Base-by-base conservation (phyloP, 352 stramenopile species). In the Pythium brassicae region DNA sequence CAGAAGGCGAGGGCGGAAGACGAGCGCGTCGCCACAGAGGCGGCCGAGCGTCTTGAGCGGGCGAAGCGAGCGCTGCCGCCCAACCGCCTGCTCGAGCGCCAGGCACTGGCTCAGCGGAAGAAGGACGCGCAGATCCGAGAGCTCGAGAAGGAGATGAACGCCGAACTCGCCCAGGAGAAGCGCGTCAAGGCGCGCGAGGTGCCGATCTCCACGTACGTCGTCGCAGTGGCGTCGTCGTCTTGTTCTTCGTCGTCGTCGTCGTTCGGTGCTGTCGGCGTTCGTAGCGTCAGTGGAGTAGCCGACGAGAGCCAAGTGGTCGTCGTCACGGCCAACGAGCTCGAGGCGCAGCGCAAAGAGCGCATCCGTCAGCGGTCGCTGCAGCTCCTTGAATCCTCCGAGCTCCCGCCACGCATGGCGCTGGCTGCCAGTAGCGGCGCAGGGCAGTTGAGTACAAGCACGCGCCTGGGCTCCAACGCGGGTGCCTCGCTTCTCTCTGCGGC, bases 401-500 rank as follows among this genome's bases (percentile, higher is more conserved):
- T 91, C 3, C 78, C 81, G 5, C 57, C 72, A 40, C 67, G 78
- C 6, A 85, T 91, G 74, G 64, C 70, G n/a, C 19, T 62, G 7
- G 72, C 63, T 2, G 14, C 34, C 6, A 54, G 17, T 17, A 14
- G 23, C 12, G 44, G 2, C 39, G 25, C 10, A 34, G n/a, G 11
- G 19, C 26, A 1, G 35, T 0, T 17, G 49, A n/a, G n/a, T n/a
- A n/a, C n/a, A n/a, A n/a, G n/a, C n/a, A n/a, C n/a, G n/a, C n/a
- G n/a, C n/a, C n/a, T n/a, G n/a, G n/a, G n/a, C n/a, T n/a, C n/a
- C n/a, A n/a, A n/a, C n/a, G n/a, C n/a, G n/a, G n/a, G n/a, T n/a
- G n/a, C n/a, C n/a, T n/a, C n/a, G n/a, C n/a, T n/a, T n/a, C n/a
- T n/a, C n/a, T n/a, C n/a, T n/a, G n/a, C n/a, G n/a, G n/a, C n/a